Base-by-base conservation (phyloP, 1,284 basidiomycete genomes). In the Apiotrichum gracile region DNA sequence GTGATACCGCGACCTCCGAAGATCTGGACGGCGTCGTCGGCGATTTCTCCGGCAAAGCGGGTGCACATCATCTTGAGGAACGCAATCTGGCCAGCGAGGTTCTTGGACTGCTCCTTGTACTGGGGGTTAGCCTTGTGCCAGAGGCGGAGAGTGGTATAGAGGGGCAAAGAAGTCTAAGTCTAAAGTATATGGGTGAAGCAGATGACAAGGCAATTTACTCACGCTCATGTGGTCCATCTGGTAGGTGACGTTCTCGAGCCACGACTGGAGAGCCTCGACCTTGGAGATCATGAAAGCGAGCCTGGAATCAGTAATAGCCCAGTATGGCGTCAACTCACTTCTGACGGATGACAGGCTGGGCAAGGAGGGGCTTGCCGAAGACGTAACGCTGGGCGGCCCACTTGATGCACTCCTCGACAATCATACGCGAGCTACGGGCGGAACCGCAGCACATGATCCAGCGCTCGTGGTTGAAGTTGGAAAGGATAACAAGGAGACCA, bases 181-280 rank as follows among this genome's bases (percentile, higher is more conserved):
- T n/a, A n/a, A n/a, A n/a, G n/a, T n/a, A n/a, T n/a, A n/a, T n/a
- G n/a, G n/a, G n/a, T n/a, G n/a, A n/a, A n/a, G n/a, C n/a, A n/a
- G n/a, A n/a, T n/a, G n/a, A n/a, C n/a, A n/a, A n/a, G n/a, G 6
- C 6, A 7, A 34, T 16, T 34, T 16, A 38, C 37, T 38, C 17
- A 19, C 17, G 26, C 24, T 51, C 72, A 91, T 91, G 65, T 92
- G 85, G 71, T 82, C 85, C 91, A 94, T 94, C 76, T 96, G 91
- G 73, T 85, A 85, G 0, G 91, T 94, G 60, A 94, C 78, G 68
- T 84, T 87, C 61, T 97, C 92, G 26, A 96, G 78, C 90, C 91
- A 96, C 42, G 82, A 84, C 70, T 96, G 91, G 50, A 83, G 83
- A 0, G 87, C 83, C 76, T 93, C 89, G 43, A 83, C 81, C 57